Evolutionary conservation across 2,329 filamentous ascomycete genomes (phyloP), one percentile per base, ranked within the genome.

Genomic region (Alternaria tenuissima): DNA sequence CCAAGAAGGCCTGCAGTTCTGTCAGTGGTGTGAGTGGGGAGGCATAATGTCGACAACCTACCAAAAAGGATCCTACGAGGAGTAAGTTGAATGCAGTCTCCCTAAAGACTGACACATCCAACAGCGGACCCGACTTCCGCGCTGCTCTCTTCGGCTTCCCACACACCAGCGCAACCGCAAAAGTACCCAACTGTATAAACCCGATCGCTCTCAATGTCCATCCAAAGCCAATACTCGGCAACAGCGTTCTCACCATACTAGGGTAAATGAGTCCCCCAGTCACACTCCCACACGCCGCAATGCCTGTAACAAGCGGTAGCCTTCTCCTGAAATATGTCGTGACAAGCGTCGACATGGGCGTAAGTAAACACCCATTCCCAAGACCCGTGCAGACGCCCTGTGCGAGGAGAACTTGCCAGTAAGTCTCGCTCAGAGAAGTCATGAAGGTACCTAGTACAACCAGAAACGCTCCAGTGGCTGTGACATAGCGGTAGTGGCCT

Each of bases 161-260:
- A 16, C 4, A 8, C 11, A 16, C 28, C 28, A 48, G 22, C 12
- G 44, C 28, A 4, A 48, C 28, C n/a, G 44, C 44, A 22, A 48
- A 48, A 1, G 44, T 48, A 11, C 12, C 58, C 28, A 48, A 22
- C 28, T 48, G 44, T 22, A 48, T 34, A 18, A 56, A 83, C 0
- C 85, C 87, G 48, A 89, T 80, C 0, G 83, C 82, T 0, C 88
- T 80, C 39, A 88, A 81, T 0, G 88, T 88, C 86, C 87, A 89
- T 0, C 80, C 81, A 68, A 88, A 90, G 6, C 68, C 68, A 14
- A 68, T 42, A 12, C 6, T 51, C 0, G 55, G 52, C 3, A 71
- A 11, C 18, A 63, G 42, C 11, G 59, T 34, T 39, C 53, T 48
- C 5, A 52, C 59, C 16, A 71, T 65, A 12, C 52, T 26, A 4